These are phyloP conservation scores for Coniochaeta pulveracea DNA, from an alignment of 2,329 filamentous ascomycete species.

Conservation along the genomic window DNA sequence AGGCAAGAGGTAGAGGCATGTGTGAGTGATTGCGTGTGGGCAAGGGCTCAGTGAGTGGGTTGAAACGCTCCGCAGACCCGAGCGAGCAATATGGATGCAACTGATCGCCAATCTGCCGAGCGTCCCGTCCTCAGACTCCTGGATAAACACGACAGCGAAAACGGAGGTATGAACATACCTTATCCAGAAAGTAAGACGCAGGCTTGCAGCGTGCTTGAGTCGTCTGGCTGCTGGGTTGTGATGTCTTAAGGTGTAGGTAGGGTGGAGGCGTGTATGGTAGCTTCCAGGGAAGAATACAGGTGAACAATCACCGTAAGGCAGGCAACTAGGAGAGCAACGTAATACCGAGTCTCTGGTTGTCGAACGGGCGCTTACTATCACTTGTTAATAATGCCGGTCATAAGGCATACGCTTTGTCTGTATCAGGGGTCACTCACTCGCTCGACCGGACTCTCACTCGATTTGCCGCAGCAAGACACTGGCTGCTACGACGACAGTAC, in stretches of 20 bases:
- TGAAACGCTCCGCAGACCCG: slow-evolving; percentile 20
- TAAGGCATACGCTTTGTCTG: neutral
- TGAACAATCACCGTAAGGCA: neutral
- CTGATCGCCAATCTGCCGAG: slow-evolving; percentile 19
- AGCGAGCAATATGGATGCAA: slow-evolving; percentile 15
- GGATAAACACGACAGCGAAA: slow-evolving; percentile 13
- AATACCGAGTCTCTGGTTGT: neutral
- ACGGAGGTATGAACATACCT: slow-evolving; percentile 12
- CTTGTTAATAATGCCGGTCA: slow-evolving; percentile 2
- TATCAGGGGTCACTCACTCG: slow-evolving; percentile 2
- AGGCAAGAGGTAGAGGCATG: slow-evolving; percentile 5
- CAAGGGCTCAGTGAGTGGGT: slow-evolving; percentile 12
- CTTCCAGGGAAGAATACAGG: neutral
- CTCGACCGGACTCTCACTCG: neutral
- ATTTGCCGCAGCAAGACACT: neutral
- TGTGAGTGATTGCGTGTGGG: slow-evolving; percentile 13
- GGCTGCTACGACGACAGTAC: neutral
- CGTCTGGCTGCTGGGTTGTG: slow-evolving; percentile 1
- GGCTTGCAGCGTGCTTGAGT: slow-evolving; percentile 14
- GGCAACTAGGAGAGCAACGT: neutral
- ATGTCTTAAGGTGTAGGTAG: neutral
- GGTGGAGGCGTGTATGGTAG: neutral
- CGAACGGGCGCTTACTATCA: neutral
- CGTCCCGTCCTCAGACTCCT: slow-evolving; percentile 9
- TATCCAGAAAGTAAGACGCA: slow-evolving; percentile 4